A percentile compares a stretch with the other conserved stretches of the same genome.
These are phyloP conservation scores for Pythium monospermum DNA, from an alignment of 352 stramenopile genomes.

Conservation along the genomic window DNA sequence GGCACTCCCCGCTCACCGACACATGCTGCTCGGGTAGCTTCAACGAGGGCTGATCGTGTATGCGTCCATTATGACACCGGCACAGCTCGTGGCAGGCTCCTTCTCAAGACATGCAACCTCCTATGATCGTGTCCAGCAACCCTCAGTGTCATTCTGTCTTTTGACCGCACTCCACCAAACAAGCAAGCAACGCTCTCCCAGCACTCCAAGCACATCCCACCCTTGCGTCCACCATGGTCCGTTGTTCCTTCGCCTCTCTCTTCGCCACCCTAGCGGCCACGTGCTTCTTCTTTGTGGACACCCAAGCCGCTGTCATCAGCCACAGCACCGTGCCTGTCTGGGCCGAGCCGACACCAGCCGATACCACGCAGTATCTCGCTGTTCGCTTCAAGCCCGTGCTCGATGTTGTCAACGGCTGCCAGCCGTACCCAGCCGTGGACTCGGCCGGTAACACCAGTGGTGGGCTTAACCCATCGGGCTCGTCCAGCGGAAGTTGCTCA, in stretches of 20 bases:
- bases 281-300: not conserved
- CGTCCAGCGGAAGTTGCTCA: constrained; percentile 13
- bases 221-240: constrained; percentile 7
- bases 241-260: constrained; percentile 3
- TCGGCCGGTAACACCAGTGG: constrained; percentile 20
- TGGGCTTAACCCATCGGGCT: constrained; percentile 28
- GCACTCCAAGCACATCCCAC: too few species aligned
- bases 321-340: constrained; percentile 25
- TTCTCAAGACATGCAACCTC: too few species aligned
- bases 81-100: too few species aligned
- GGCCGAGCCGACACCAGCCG: constrained; percentile 15
- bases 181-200: too few species aligned
- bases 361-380: constrained; percentile 15
- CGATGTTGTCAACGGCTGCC: constrained; percentile 30
- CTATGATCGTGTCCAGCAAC: too few species aligned
- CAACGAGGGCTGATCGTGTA: too few species aligned
- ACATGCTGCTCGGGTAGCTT: too few species aligned
- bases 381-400: constrained; percentile 30
- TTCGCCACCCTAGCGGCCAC: constrained; percentile 7
- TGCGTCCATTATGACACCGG: too few species aligned
- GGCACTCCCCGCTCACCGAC: too few species aligned
- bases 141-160: too few species aligned
- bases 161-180: too few species aligned
- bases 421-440: constrained; percentile 36
- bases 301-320: constrained; percentile 14